Conservation (phyloP, 2,329 filamentous ascomycete species). For the Paraconiothyrium sp. region DNA sequence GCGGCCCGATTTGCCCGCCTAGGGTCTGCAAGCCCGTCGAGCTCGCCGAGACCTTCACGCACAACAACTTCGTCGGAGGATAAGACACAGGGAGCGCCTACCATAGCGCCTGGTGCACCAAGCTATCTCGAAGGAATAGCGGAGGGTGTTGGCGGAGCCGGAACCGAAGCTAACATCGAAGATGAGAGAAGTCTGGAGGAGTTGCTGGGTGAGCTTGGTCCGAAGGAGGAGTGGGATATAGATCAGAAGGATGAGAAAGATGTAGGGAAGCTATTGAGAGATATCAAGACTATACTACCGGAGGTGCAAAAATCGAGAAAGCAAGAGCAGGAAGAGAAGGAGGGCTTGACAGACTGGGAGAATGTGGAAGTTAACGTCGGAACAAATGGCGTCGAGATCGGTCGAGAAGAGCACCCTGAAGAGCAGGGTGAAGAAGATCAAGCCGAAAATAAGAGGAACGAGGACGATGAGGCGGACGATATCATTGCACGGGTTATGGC, state of each 20-base stretch:
- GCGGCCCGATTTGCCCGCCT: slow-evolving; percentile 50
- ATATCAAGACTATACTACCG: slow-evolving; percentile 53
- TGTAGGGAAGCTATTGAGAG: slow-evolving; percentile 52
- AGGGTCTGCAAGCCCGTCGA: slow-evolving; percentile 39
- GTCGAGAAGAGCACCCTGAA: slow-evolving; percentile 27
- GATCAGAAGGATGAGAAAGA: slow-evolving; percentile 52
- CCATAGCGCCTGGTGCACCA: slow-evolving; percentile 43
- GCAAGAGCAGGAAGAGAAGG: slow-evolving; percentile 25
- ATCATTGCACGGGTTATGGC: slow-evolving; percentile 58
- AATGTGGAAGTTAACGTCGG: slow-evolving; percentile 44
- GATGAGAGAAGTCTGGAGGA: slow-evolving; percentile 60
- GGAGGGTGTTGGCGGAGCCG: slow-evolving; percentile 38
- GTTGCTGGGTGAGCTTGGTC: slow-evolving; percentile 53
- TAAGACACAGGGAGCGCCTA: slow-evolving; percentile 24
- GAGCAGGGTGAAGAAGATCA: slow-evolving; percentile 30
- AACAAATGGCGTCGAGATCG: slow-evolving; percentile 28
- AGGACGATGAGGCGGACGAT: slow-evolving; percentile 56
- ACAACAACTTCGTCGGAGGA: slow-evolving; percentile 27
- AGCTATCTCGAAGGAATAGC: slow-evolving; percentile 45
- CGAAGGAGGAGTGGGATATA: slow-evolving; percentile 52
- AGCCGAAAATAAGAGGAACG: slow-evolving; percentile 35
- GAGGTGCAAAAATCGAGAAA: slow-evolving; percentile 32
- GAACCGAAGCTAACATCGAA: slow-evolving; percentile 43
- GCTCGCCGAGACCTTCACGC: slow-evolving; percentile 37
- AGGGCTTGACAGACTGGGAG: slow-evolving; percentile 42